Evolutionary conservation across 208 protist genomes (phyloP).

Genomic region (Wallacemonas rigidus): DNA sequence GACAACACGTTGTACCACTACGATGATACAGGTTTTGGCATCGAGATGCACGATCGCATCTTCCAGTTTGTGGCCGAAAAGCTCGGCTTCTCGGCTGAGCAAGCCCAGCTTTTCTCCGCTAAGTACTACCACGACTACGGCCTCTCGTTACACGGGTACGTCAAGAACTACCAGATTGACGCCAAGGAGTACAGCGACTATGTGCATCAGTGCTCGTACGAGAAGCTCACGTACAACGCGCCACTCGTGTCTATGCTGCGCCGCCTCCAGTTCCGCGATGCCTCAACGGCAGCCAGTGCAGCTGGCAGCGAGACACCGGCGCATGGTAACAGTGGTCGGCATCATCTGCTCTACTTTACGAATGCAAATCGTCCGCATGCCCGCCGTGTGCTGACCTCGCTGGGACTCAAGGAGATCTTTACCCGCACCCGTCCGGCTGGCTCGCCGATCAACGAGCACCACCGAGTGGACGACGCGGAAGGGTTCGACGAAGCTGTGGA

Average conservation of each 20-base stretch:
- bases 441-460: slow-evolving; percentile 31
- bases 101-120: slow-evolving; percentile 34
- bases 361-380: slow-evolving; percentile 69
- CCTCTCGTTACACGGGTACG: slow-evolving; percentile 57
- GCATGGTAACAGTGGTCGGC: slow-evolving; percentile 5
- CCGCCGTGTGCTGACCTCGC: slow-evolving; percentile 35
- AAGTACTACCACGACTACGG: slow-evolving; percentile 61
- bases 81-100: slow-evolving; percentile 32
- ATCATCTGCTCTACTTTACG: slow-evolving; percentile 77
- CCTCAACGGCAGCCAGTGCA: not conserved
- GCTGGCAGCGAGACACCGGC: not conserved
- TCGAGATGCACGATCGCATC: slow-evolving; percentile 61
- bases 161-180: slow-evolving; percentile 58
- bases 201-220: slow-evolving; percentile 72
- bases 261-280: slow-evolving; percentile 35
- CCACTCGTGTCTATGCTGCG: slow-evolving; percentile 52
- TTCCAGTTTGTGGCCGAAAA: slow-evolving; percentile 39
- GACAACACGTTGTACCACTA: slow-evolving; percentile 82
- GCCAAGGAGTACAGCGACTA: slow-evolving; percentile 63
- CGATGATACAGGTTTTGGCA: slow-evolving; percentile 44
- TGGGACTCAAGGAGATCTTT: slow-evolving; percentile 60
- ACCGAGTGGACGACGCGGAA: slow-evolving; percentile 27
- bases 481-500: slow-evolving; percentile 38
- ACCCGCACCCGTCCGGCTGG: slow-evolving; percentile 24
- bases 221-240: slow-evolving; percentile 40